Evolutionary conservation across 306 rosid genomes (phyloP).

Genomic region (Boehmeria nivea): DNA sequence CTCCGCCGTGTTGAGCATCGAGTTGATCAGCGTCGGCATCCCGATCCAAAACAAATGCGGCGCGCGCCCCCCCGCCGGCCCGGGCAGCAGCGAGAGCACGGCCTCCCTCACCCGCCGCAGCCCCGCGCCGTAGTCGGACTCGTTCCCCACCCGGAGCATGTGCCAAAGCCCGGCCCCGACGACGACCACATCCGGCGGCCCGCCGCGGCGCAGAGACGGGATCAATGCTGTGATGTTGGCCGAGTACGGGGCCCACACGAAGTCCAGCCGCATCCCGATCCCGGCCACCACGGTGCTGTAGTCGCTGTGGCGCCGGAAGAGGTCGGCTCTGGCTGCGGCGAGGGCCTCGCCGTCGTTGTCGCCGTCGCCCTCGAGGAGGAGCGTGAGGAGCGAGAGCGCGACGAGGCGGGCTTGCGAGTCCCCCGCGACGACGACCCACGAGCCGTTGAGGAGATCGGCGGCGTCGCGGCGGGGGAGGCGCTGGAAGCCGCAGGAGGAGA

Average conservation of each 20-base stretch:
- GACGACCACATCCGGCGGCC: constrained; percentile 5
- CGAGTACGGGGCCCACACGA: constrained; percentile 9
- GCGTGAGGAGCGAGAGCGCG: constrained; percentile 44
- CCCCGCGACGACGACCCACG: constrained; percentile 84
- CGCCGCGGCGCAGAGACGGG: neutral
- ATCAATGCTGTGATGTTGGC: neutral
- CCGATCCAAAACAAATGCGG: constrained; percentile 84
- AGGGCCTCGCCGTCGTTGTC: constrained; percentile 12
- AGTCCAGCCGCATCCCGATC: constrained; percentile 3
- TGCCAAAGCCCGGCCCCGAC: constrained; percentile 1
- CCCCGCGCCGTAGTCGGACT: constrained; percentile 3
- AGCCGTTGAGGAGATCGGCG: constrained; percentile 80
- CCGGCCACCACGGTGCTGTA: neutral
- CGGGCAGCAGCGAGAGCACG: constrained; percentile 43
- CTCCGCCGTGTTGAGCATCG: constrained; percentile 78
- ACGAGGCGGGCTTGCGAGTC: constrained; percentile 80
- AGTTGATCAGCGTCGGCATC: constrained; percentile 74
- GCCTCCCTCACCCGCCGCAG: constrained; percentile 39
- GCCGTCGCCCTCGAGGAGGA: constrained; percentile 39
- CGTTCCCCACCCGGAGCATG: constrained; percentile 11
- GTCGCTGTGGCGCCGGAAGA: constrained; percentile 5
- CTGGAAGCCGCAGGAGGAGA: neutral
- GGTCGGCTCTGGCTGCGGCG: neutral
- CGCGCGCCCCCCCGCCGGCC: constrained; percentile 37
- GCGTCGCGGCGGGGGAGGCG: constrained; percentile 36